Conservation (phyloP, 495 filamentous ascomycete genomes). For the Apodospora peruviana region DNA sequence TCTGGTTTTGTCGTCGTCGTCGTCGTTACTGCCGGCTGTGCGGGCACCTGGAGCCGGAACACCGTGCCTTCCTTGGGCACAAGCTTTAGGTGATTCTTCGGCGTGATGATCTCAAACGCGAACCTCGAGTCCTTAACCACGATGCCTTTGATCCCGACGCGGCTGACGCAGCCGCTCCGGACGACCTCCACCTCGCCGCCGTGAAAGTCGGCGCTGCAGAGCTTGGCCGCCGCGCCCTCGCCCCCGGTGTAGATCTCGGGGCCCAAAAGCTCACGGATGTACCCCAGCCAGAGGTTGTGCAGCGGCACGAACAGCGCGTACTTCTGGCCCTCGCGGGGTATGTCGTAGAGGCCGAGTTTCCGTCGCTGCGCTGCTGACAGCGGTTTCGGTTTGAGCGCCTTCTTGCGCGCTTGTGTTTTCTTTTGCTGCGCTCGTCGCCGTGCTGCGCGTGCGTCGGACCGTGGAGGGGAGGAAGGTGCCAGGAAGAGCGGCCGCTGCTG, state of each 20-base stretch:
- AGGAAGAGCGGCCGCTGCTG: conserved; percentile 78
- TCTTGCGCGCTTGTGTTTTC: conserved; percentile 51
- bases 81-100: conserved; percentile 59
- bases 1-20: conserved; percentile 5
- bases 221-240: conserved; percentile 50
- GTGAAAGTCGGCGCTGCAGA: conserved; percentile 83
- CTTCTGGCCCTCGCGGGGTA: conserved; percentile 62
- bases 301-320: conserved; percentile 73
- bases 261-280: conserved; percentile 72
- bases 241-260: conserved; percentile 38
- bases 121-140: conserved; percentile 84
- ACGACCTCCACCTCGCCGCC: conserved; percentile 82
- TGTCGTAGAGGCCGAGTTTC: conserved; percentile 60
- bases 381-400: conserved; percentile 61
- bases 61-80: conserved; percentile 87
- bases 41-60: conserved; percentile 70
- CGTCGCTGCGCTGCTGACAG: conserved; percentile 80
- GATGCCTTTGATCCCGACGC: conserved; percentile 81
- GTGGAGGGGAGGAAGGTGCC: conserved; percentile 60
- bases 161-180: conserved; percentile 67
- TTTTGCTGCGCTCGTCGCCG: conserved; percentile 53
- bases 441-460: conserved; percentile 57
- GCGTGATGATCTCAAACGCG: conserved; percentile 77
- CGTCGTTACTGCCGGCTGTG: conserved; percentile 22
- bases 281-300: conserved; percentile 72